Evolutionary conservation across 768 basidiomycete genomes (phyloP), one percentile per base, ranked within the genome.

Genomic region (Phlebiopsis flavidoalba): DNA sequence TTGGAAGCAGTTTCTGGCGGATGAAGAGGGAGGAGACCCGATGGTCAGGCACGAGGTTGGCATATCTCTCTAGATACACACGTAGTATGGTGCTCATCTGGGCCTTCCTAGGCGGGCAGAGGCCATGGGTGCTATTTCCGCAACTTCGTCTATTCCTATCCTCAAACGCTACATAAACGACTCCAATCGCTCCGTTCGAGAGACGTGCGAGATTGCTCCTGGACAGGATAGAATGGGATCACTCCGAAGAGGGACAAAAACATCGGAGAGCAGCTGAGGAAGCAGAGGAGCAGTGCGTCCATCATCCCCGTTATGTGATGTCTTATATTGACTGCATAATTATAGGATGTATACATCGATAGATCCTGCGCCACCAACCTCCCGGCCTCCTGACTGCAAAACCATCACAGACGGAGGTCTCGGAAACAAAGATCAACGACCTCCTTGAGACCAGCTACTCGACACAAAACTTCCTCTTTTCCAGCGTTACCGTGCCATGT

Each of bases 201-300:
- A 99, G 77, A 99, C 97, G 0, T 98, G 95, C 73, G 94, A 98
- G 75, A 95, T 99, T 62, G 97, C 97, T 1, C n/a, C 83, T 98
- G 46, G 92, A 87, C 6, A 97, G 94, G 80, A 95, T 99, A 60
- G 82, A 91, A 67, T 98, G 91, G 89, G 94, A 98, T 65, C 80
- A 84, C 65, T 89, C 89, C 17, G 83, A 86, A 62, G 89, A 92
- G 67, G 88, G 88, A 5, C 77, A 76, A 66, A 79, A 71, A 60
- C 79, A 87, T 65, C 62, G 58, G 57, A 24, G 59, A 12, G 59
- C 8, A 55, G 52, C 17, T 53, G 57, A 43, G 54, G 58, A 46
- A 26, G 37, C 61, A 46, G 45, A 47, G 14, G 21, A 55, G 10
- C 47, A 48, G 60, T 58, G 31, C 37, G 54, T 61, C 4, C 26